Conservation (phyloP, 2,329 filamentous ascomycete genomes). For the Helotiales sp. region DNA sequence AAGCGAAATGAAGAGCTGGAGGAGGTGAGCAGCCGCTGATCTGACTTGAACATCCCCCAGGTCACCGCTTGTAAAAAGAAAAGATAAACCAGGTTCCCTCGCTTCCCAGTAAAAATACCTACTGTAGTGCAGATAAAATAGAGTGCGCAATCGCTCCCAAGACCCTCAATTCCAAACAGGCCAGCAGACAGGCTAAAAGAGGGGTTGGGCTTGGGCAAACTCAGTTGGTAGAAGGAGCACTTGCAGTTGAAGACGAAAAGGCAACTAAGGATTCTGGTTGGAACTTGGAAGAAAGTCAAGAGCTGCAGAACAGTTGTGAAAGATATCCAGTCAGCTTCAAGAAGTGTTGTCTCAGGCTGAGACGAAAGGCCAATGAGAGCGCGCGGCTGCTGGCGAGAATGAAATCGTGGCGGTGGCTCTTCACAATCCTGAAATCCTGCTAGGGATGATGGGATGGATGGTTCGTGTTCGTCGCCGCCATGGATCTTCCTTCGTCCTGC, state of each 20-base stretch:
- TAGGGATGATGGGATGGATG: neutral
- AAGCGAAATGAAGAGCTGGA: neutral
- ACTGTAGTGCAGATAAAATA: too few species aligned
- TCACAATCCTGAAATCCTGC: slow-evolving; percentile 1
- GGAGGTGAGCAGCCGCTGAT: neutral
- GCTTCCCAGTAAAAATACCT: too few species aligned
- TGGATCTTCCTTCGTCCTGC: neutral
- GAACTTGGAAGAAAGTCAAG: neutral
- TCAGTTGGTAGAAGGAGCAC: neutral
- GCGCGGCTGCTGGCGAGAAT: neutral
- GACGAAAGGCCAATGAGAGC: slow-evolving; percentile 5
- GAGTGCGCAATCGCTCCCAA: slow-evolving; percentile 12
- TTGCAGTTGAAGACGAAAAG: neutral
- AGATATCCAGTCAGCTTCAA: slow-evolving; percentile 6
- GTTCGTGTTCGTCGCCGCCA: neutral
- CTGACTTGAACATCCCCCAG: neutral
- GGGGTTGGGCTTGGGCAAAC: neutral
- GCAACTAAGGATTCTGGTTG: neutral
- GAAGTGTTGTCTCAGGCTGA: slow-evolving; percentile 2
- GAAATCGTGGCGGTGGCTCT: slow-evolving; percentile 1
- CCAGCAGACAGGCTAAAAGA: slow-evolving; percentile 3
- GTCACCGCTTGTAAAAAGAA: too few species aligned
- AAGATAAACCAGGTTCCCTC: neutral
- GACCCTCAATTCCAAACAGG: slow-evolving; percentile 3
- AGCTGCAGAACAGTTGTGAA: neutral